These are phyloP conservation scores for Dryadomyces quercivorus DNA, from an alignment of 2,329 filamentous ascomycete species.

Conservation along the genomic window DNA sequence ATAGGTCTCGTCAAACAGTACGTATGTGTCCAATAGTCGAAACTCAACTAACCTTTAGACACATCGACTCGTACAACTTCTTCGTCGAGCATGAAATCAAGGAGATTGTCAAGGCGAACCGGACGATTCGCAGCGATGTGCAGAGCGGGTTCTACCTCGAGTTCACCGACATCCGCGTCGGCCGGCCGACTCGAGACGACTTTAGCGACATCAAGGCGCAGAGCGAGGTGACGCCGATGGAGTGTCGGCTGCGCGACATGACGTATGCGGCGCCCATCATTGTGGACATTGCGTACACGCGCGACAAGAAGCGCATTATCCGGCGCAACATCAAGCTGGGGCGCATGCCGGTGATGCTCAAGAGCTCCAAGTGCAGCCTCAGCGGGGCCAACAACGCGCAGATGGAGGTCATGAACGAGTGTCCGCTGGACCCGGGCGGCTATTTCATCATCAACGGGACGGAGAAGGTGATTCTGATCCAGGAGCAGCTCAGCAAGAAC, in stretches of 20 bases:
- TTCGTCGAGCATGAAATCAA: constrained; percentile 95
- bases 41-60: constrained; percentile 26
- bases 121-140: constrained; percentile 79
- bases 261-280: constrained; percentile 95
- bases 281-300: constrained; percentile 82
- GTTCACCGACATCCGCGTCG: constrained; percentile 83
- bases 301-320: constrained; percentile 64
- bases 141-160: constrained; percentile 89
- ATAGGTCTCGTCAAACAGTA: constrained; percentile 74
- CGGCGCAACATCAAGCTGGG: constrained; percentile 72
- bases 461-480: constrained; percentile 96
- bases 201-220: constrained; percentile 58
- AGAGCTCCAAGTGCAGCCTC: constrained; percentile 86
- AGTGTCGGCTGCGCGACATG: constrained; percentile 91
- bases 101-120: constrained; percentile 88
- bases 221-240: constrained; percentile 79
- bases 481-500: constrained; percentile 98
- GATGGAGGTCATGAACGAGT: constrained; percentile 91
- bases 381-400: constrained; percentile 71
- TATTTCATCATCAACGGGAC: constrained; percentile 98
- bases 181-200: constrained; percentile 67
- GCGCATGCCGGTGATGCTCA: constrained; percentile 91
- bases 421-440: constrained; percentile 86
- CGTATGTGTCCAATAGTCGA: constrained; percentile 12
- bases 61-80: constrained; percentile 98